phyloP scores from a whole-genome alignment of 371 early-diverging fungal species.

The Polyrhizophydium stewartii region DNA sequence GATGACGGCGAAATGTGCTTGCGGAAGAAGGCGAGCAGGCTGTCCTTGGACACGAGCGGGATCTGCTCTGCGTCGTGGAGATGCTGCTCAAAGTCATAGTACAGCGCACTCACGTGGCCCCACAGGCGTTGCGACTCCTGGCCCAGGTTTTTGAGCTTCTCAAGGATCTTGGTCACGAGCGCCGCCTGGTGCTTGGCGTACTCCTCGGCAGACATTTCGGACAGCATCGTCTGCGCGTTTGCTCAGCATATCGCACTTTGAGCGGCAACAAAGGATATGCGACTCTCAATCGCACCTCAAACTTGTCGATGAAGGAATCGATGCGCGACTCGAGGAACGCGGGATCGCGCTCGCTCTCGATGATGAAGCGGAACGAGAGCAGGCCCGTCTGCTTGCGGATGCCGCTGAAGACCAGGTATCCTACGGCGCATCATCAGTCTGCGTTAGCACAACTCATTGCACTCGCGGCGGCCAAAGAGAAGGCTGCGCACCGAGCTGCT shows the following conservation, averaged over 20 bases:
- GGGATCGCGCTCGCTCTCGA: constrained; percentile 86
- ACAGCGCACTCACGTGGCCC: constrained; percentile 71
- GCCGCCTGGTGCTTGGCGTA: constrained; percentile 72
- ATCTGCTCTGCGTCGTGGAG: constrained; percentile 40
- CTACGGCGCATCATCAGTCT: constrained; percentile 7
- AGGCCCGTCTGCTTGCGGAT: constrained; percentile 58
- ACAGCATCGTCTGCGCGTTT: constrained; percentile 34
- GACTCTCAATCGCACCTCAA: constrained; percentile 15
- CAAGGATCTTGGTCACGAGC: constrained; percentile 64
- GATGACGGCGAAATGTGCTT: constrained; percentile 56
- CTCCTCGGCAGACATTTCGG: constrained; percentile 64
- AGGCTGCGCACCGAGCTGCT: constrained; percentile 26
- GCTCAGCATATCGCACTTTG: not conserved
- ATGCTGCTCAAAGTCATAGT: constrained; percentile 80
- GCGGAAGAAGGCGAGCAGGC: constrained; percentile 59
- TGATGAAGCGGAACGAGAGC: constrained; percentile 68
- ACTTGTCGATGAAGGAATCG: constrained; percentile 64
- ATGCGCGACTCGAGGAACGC: constrained; percentile 78
- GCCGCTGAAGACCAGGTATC: constrained; percentile 75
- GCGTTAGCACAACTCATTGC: no score
- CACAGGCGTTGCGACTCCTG: constrained; percentile 76
- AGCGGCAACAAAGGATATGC: not conserved
- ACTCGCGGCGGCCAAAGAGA: no score
- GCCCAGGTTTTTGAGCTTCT: constrained; percentile 81
- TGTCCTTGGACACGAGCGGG: constrained; percentile 36